These are phyloP conservation scores for Agaricales sp. DNA, from an alignment of 1,284 basidiomycete species.

Conservation along the genomic window DNA sequence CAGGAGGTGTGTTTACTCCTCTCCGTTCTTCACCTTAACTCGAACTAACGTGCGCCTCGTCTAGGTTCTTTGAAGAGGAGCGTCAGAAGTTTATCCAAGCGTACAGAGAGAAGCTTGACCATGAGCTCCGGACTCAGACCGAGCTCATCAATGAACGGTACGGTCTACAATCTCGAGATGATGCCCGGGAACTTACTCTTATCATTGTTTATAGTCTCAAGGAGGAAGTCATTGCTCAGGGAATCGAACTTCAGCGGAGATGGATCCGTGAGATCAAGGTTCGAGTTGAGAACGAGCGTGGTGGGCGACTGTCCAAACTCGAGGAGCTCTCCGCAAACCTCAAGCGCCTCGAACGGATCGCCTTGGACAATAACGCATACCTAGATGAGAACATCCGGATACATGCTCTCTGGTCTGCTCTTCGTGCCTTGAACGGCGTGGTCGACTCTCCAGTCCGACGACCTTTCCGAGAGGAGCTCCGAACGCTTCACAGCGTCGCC, in stretches of 20 bases:
- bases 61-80: constrained; percentile 75
- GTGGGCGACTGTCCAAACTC: constrained; percentile 89
- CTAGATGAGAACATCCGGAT: constrained; percentile 86
- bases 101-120: constrained; percentile 82
- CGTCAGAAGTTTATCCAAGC: constrained; percentile 62
- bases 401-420: constrained; percentile 72
- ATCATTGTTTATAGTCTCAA: constrained; percentile 50
- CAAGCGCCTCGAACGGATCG: constrained; percentile 85
- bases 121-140: constrained; percentile 83
- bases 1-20: constrained; percentile 24
- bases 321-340: constrained; percentile 87
- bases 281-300: constrained; percentile 93
- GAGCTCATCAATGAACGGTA: constrained; percentile 92
- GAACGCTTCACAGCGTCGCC: constrained; percentile 62
- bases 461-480: constrained; percentile 86
- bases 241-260: constrained; percentile 91
- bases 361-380: constrained; percentile 83
- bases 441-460: constrained; percentile 52
- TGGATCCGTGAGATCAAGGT: constrained; percentile 97
- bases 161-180: constrained; percentile 12
- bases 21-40: neutral
- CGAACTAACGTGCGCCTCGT: neutral
- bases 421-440: constrained; percentile 53
- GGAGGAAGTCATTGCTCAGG: constrained; percentile 93
- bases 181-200: neutral